Conservation (phyloP, 1,284 basidiomycete species). For the Chondrostereum purpureum region DNA sequence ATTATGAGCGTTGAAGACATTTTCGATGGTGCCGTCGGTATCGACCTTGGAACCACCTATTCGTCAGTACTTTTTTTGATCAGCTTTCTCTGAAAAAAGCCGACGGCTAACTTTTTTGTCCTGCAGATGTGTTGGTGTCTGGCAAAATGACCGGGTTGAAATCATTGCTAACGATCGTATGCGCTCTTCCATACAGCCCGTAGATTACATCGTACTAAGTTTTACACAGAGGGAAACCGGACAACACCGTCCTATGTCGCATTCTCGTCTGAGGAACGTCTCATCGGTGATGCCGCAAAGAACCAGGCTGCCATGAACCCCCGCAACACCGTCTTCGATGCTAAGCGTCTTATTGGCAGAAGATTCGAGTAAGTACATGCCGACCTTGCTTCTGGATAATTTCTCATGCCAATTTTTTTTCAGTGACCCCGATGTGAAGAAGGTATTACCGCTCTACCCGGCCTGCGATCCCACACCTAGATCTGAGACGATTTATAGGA, state of each 20-base stretch:
- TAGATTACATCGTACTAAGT: conserved; percentile 9
- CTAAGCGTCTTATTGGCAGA: conserved; percentile 96
- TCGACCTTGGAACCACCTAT: conserved; percentile 89
- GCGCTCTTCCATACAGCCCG: conserved; percentile 23
- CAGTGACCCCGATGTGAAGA: conserved; percentile 83
- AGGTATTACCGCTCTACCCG: conserved; percentile 42
- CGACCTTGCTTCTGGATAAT: conserved; percentile 13
- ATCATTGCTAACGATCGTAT: conserved; percentile 95
- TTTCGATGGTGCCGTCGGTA: conserved; percentile 95
- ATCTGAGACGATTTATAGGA: conserved; percentile 40
- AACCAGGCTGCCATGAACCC: conserved; percentile 98
- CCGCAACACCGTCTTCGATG: conserved; percentile 93
- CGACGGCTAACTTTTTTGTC: conserved; percentile 17
- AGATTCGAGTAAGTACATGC: conserved; percentile 79
- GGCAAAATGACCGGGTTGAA: conserved; percentile 98
- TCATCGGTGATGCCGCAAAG: conserved; percentile 99
- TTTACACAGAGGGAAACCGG: conserved; percentile 86
- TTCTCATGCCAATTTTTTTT: conserved; percentile 14
- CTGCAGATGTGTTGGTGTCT: conserved; percentile 86
- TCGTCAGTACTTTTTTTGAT: conserved; percentile 47
- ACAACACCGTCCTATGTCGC: conserved; percentile 99
- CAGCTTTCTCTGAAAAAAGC: conserved; percentile 4
- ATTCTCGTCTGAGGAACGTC: conserved; percentile 94
- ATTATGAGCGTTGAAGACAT: conserved; percentile 74
- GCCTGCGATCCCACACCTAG: conserved; percentile 7